Conservation (phyloP, 495 filamentous ascomycete genomes). For the Delitschia confertaspora region DNA sequence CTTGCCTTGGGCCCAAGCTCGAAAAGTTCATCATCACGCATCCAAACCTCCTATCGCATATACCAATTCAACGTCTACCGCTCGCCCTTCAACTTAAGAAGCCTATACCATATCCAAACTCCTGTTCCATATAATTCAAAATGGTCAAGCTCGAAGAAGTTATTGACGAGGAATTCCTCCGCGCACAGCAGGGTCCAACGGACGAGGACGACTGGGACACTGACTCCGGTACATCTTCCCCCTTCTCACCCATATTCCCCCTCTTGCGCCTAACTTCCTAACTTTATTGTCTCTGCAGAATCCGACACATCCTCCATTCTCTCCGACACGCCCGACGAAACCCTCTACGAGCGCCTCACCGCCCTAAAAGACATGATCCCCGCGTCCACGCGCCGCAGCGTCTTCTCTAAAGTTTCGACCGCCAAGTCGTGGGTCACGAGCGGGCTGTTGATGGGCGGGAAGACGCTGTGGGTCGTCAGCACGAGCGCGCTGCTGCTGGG, state of each 20-base stretch:
- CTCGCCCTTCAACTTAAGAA: too few species aligned
- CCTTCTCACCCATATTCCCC: conserved; percentile 15
- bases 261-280: conserved; percentile 2
- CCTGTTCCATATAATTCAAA: conserved; percentile 37
- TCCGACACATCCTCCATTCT: conserved; percentile 38
- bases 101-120: too few species aligned
- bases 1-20: too few species aligned
- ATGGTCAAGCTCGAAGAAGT: conserved; percentile 98
- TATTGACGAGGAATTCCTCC: conserved; percentile 84
- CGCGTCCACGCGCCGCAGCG: conserved; percentile 63
- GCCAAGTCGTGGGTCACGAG: conserved; percentile 51
- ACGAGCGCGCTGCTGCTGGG: conserved; percentile 81
- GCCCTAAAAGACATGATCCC: conserved; percentile 91
- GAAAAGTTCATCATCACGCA: too few species aligned
- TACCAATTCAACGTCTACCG: too few species aligned
- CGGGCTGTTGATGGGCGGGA: conserved; percentile 61
- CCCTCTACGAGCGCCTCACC: conserved; percentile 67
- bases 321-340: conserved; percentile 43
- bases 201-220: conserved; percentile 78
- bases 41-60: too few species aligned
- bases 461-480: conserved; percentile 76
- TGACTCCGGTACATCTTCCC: conserved; percentile 62
- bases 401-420: conserved; percentile 50
- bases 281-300: conserved; percentile 11
- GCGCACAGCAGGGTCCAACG: conserved; percentile 59